Evolutionary conservation across 2,329 filamentous ascomycete species (phyloP).

Genomic region (Fusarium verticillioides): DNA sequence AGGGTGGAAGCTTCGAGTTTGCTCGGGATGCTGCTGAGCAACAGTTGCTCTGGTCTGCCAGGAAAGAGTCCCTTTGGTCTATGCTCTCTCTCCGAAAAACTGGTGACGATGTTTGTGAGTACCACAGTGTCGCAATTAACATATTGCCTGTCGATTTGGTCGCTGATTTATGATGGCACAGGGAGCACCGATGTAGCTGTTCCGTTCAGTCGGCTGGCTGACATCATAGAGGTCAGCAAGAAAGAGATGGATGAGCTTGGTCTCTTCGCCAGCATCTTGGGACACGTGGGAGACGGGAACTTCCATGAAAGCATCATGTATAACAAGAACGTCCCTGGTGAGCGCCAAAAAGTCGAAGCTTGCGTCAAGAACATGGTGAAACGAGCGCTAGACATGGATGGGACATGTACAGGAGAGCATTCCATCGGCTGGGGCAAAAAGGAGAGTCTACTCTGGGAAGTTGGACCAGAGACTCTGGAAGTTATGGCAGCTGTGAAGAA

Average conservation of each 20-base stretch:
- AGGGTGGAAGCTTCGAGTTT: slow-evolving; percentile 78
- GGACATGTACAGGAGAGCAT: slow-evolving; percentile 91
- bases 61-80: slow-evolving; percentile 87
- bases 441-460: slow-evolving; percentile 78
- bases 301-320: slow-evolving; percentile 96
- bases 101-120: slow-evolving; percentile 74
- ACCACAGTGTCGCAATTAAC: neutral
- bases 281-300: slow-evolving; percentile 93
- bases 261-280: slow-evolving; percentile 86
- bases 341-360: slow-evolving; percentile 79
- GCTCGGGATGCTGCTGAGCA: slow-evolving; percentile 77
- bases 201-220: slow-evolving; percentile 78
- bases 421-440: slow-evolving; percentile 90
- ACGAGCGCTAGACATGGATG: slow-evolving; percentile 92
- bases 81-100: slow-evolving; percentile 76
- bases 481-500: slow-evolving; percentile 87
- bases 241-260: slow-evolving; percentile 88
- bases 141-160: neutral
- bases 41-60: slow-evolving; percentile 80
- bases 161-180: slow-evolving; percentile 36
- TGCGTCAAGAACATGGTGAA: slow-evolving; percentile 92
- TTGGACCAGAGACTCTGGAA: slow-evolving; percentile 81
- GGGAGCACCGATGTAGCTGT: slow-evolving; percentile 88
- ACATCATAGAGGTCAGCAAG: slow-evolving; percentile 85
- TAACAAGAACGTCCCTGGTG: slow-evolving; percentile 73